Evolutionary conservation across 768 basidiomycete species (phyloP), one percentile per base, ranked within the genome.

Genomic region (Lentinula raphanica): DNA sequence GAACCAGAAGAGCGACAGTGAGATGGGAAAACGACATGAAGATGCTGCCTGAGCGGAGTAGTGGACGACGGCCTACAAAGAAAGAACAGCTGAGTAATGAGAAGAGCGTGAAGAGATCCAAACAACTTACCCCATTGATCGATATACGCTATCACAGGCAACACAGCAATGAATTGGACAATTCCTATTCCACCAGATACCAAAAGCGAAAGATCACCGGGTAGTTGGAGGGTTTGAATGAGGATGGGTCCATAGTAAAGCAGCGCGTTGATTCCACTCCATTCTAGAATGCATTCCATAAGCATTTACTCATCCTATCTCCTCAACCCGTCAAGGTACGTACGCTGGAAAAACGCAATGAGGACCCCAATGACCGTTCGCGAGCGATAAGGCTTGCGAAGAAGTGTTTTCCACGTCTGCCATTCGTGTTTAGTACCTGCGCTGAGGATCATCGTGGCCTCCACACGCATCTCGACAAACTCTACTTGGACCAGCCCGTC

Each of bases 311-410:
- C n/a, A n/a, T n/a, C n/a, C n/a, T n/a, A n/a, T n/a, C n/a, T n/a
- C n/a, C n/a, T n/a, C n/a, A n/a, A n/a, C n/a, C n/a, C n/a, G n/a
- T n/a, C n/a, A n/a, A 39, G 46, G 25, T 15, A 71, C 84, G 36
- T 62, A 90, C 90, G 91, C 70, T 93, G 91, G 64, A 92, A 92
- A 53, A 89, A 83, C 86, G 91, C 90, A 63, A 91, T 81, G 65
- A 84, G 69, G 7, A 90, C 74, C 2, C 88, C 90, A 38, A 92
- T 80, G 66, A 81, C 69, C 0, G 90, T 92, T 32, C 89, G 77
- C 54, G 77, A 72, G 15, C 82, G 70, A 65, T 86, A 85, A 55
- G 78, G 79, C 1, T 63, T 66, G 6, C 70, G 70, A 57, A 88
- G 85, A 8, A 92, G 74, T 25, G 74, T 74, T 6, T 65, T 73